Base-by-base conservation (phyloP, 768 basidiomycete genomes). In the Lactifluus pinguis region DNA sequence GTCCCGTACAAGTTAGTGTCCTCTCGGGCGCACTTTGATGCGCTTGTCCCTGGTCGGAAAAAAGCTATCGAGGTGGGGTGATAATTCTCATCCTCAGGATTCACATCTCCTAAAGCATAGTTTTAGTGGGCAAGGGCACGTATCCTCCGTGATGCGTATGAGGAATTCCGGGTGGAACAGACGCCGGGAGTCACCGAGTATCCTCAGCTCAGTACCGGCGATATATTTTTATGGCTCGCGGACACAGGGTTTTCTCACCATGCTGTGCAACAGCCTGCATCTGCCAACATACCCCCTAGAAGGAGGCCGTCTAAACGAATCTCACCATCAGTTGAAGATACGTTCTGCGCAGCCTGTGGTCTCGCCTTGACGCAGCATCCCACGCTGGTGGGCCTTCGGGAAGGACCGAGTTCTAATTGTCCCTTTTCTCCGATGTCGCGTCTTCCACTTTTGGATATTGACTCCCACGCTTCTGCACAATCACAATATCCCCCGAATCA, bases 61-160 rank as follows among this genome's bases (percentile, higher is more conserved):
- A 80, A 80, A 65, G 78, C 79, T 1, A 72, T 81, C 4, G 80
- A 80, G 72, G 79, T 79, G 34, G 41, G 38, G 76, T 66, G 30
- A 34, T 15, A 59, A n/a, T 42, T 34, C 32, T 34, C 25, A 25
- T 25, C 19, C 14, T 47, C 41, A 50, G 8, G 2, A 25, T n/a
- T 41, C 49, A 41, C 51, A 38, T 55, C 25, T 39, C 57, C 51
- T 60, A 13, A 58, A 48, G 25, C 55, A 50, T 57, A 4, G 14
- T 17, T 42, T 48, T 53, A 81, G 80, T 78, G 77, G 79, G 73
- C 69, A 15, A 74, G 80, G 6, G 77, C 79, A 36, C 73, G 73
- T n/a, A 72, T 74, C 19, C 63, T 80, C 14, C 72, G 71, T 25
- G 67, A 68, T 8, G 73, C 75, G 30, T 80, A 80, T 55, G 65